phyloP scores from a whole-genome alignment of 169 alveolate species.

The Plasmodium vivax region DNA sequence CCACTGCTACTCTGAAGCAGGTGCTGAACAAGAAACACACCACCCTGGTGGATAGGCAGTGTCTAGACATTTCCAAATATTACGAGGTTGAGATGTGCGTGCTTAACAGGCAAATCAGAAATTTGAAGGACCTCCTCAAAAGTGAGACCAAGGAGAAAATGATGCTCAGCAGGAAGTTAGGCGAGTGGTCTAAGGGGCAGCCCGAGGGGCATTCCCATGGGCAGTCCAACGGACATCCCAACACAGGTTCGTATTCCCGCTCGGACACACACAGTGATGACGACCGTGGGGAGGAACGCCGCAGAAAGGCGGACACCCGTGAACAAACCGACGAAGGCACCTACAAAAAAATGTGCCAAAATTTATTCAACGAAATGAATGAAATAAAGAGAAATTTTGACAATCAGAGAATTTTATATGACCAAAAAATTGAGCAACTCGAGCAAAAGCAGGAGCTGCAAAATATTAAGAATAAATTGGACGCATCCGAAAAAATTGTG shows the following conservation, averaged over 20 bases:
- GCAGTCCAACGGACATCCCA: neutral
- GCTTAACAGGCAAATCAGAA: conserved; percentile 35
- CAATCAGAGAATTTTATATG: conserved; percentile 28
- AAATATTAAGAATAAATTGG: conserved; percentile 45
- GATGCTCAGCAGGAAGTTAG: conserved; percentile 5
- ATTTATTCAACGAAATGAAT: conserved; percentile 40
- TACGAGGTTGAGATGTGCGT: conserved; percentile 41
- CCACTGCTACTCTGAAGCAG: conserved; percentile 17
- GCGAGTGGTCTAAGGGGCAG: too few relatives aligned
- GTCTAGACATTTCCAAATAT: conserved; percentile 46
- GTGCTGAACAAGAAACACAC: conserved; percentile 45
- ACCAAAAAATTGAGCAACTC: conserved; percentile 33
- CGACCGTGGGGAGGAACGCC: neutral
- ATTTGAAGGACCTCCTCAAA: conserved; percentile 45
- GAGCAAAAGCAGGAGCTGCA: conserved; percentile 65
- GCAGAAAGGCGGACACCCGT: neutral
- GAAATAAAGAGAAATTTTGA: conserved; percentile 65
- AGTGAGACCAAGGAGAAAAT: conserved; percentile 61
- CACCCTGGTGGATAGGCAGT: conserved; percentile 53
- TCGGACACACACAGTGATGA: neutral
- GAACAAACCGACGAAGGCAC: neutral
- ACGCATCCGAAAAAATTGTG: conserved; percentile 67
- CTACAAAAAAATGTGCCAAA: conserved; percentile 22
- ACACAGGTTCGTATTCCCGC: neutral
- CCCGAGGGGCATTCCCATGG: neutral